Conservation (phyloP, 306 rosid species). For the Pueraria montana region DNA sequence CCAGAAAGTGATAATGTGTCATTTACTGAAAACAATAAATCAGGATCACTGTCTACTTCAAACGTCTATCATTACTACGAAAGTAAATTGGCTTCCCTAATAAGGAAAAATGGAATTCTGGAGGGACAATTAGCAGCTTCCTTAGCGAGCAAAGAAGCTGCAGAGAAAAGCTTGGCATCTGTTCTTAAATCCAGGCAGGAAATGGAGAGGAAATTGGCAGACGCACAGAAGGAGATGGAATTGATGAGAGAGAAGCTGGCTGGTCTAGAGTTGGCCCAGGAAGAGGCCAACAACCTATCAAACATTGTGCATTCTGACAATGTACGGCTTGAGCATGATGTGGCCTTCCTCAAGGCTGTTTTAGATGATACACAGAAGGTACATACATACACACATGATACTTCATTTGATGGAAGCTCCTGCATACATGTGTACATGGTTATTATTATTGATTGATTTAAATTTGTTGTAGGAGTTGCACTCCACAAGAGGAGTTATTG, state of each 20-base stretch:
- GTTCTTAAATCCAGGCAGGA: constrained; percentile 84
- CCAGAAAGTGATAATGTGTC: constrained; percentile 56
- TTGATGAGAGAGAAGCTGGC: constrained; percentile 79
- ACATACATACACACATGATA: constrained; percentile 23
- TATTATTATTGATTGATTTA: constrained; percentile 26
- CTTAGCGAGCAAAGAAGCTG: constrained; percentile 74
- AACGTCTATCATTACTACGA: constrained; percentile 78
- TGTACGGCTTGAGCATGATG: constrained; percentile 92
- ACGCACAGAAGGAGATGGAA: constrained; percentile 74
- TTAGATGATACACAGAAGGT: constrained; percentile 97
- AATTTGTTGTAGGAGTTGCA: constrained; percentile 80
- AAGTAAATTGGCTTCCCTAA: constrained; percentile 72
- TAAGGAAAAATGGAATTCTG: constrained; percentile 82
- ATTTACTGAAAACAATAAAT: constrained; percentile 67
- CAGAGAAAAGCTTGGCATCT: constrained; percentile 76
- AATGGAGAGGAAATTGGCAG: constrained; percentile 76
- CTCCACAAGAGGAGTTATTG: constrained; percentile 92
- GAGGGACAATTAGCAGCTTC: constrained; percentile 91
- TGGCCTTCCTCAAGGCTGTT: constrained; percentile 97
- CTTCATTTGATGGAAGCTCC: constrained; percentile 1
- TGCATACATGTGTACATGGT: background rate
- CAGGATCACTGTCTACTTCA: constrained; percentile 69
- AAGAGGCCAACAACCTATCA: constrained; percentile 86
- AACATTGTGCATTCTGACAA: constrained; percentile 92
- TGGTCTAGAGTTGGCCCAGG: constrained; percentile 84